Conservation (phyloP, 2,329 filamentous ascomycete genomes). For the Ramichloridium luteum region DNA sequence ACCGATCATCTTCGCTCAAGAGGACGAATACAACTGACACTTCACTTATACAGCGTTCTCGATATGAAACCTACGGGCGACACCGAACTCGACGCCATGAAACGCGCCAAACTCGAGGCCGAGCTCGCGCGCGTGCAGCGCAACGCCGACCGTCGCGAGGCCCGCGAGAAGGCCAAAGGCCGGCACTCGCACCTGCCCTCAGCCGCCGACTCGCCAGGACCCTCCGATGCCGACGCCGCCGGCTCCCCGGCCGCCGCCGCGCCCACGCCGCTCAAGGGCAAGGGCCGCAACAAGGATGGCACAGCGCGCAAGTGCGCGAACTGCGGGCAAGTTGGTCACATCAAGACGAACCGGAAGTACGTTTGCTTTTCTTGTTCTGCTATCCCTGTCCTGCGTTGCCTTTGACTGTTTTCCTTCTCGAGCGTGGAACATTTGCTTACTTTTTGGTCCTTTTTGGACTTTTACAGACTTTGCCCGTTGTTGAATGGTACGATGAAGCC, state of each 20-base stretch:
- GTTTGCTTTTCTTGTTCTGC: constrained; percentile 14
- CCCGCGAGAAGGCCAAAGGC: constrained; percentile 74
- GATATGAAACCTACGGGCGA: constrained; percentile 47
- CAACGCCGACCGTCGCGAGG: constrained; percentile 81
- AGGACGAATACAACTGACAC: no score
- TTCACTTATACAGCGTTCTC: constrained; percentile 1
- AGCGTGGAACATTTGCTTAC: no score
- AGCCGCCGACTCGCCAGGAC: constrained; percentile 34
- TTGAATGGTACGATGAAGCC: constrained; percentile 58
- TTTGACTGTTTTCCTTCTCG: no score
- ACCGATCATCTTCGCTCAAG: no score
- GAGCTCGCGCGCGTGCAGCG: constrained; percentile 77
- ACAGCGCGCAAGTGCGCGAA: constrained; percentile 86
- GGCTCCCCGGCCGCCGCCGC: constrained; percentile 9
- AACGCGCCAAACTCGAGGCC: constrained; percentile 47
- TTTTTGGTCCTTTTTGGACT: not conserved
- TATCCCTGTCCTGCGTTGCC: constrained; percentile 5
- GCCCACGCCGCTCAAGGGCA: constrained; percentile 23
- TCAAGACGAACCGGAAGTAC: constrained; percentile 98
- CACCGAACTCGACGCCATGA: constrained; percentile 49
- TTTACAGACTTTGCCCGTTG: constrained; percentile 61
- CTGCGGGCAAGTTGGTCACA: constrained; percentile 91
- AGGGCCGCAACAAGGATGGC: constrained; percentile 47
- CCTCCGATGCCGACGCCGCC: constrained; percentile 35
- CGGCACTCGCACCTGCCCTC: constrained; percentile 30